Evolutionary conservation across 2,329 filamentous ascomycete genomes (phyloP).

Genomic region (Arthrinium puccinioides): DNA sequence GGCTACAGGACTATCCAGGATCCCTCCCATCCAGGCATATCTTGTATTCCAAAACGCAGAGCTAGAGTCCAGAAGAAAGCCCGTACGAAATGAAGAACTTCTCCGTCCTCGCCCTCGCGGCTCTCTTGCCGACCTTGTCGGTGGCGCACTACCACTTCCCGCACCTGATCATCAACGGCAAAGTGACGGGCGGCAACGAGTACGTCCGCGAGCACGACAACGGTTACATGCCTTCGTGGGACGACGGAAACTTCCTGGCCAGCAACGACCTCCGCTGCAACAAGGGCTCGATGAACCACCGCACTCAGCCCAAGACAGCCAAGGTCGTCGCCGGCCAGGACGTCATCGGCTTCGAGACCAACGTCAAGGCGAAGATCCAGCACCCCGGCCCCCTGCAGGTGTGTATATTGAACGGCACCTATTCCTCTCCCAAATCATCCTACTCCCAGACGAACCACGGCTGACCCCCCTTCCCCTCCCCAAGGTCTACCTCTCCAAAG

Average conservation of each 20-base stretch:
- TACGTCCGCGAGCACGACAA: slow-evolving; percentile 3
- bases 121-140: neutral
- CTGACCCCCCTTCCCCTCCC: neutral
- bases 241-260: neutral
- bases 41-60: too few species aligned
- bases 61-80: too few species aligned
- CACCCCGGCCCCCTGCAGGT: slow-evolving; percentile 2
- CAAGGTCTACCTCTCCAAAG: slow-evolving; percentile 1
- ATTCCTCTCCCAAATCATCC: neutral
- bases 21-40: too few species aligned
- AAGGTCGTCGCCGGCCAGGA: slow-evolving; percentile 2
- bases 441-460: too few species aligned
- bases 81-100: neutral
- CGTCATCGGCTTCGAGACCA: slow-evolving; percentile 1
- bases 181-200: slow-evolving; percentile 1
- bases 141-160: slow-evolving; percentile 3
- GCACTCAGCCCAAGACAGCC: neutral
- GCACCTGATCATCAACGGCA: slow-evolving; percentile 1
- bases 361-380: neutral
- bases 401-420: neutral
- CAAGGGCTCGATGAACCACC: slow-evolving; percentile 1
- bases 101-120: slow-evolving; percentile 1
- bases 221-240: slow-evolving; percentile 3
- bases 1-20: too few species aligned
- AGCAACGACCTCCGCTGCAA: slow-evolving; percentile 3